These are phyloP conservation scores for Fusarium sterilihyphosum DNA, from an alignment of 2,329 filamentous ascomycete species.

Conservation along the genomic window DNA sequence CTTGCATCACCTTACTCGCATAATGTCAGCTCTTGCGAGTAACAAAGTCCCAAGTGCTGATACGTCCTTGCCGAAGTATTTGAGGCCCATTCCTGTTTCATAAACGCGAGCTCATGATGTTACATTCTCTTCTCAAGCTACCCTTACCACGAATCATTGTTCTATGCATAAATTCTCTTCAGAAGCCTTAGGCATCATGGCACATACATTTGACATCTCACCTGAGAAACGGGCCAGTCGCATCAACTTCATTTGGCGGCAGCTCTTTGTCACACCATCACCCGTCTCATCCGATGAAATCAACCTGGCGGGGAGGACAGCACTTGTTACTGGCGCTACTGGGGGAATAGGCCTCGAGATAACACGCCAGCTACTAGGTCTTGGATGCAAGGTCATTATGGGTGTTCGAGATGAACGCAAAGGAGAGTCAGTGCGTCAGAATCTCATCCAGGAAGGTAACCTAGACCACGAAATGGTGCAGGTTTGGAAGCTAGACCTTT, in stretches of 20 bases:
- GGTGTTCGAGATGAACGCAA: not conserved
- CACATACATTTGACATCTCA: not conserved
- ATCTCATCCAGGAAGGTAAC: not conserved
- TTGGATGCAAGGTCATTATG: not conserved
- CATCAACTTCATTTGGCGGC: not conserved
- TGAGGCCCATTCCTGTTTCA: not conserved
- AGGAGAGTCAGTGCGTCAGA: not conserved
- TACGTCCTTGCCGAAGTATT: not conserved
- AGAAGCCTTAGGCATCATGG: not conserved
- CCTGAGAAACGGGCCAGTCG: not conserved
- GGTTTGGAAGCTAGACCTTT: not conserved
- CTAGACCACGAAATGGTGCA: fast-evolving
- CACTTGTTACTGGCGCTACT: not conserved
- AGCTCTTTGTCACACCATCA: not conserved
- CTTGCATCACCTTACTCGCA: not conserved
- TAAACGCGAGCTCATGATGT: not conserved
- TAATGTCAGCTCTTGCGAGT: fast-evolving
- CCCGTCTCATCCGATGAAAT: not conserved
- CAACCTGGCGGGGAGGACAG: not conserved
- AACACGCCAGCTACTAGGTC: not conserved
- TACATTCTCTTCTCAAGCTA: not conserved
- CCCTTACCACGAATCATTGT: not conserved
- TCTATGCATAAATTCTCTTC: fast-evolving
- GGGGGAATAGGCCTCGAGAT: not conserved
- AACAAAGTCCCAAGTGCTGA: not conserved